phyloP scores from a whole-genome alignment of 1,139 yeast species.

The Petasospora rhodanensis region DNA sequence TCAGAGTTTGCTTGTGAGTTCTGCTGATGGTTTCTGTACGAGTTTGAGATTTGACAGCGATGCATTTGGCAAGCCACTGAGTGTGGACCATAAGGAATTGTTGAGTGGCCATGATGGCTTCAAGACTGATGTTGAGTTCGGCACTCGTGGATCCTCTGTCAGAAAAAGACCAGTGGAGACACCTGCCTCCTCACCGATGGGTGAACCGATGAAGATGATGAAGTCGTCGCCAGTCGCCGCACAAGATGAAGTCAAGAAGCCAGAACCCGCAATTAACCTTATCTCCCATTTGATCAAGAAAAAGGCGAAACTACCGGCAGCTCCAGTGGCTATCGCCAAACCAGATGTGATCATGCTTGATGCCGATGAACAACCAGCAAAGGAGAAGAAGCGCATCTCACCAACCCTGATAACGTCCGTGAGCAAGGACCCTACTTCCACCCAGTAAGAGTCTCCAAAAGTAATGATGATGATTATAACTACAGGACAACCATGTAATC shows the following conservation, averaged over 20 bases:
- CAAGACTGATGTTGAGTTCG: too few relatives aligned
- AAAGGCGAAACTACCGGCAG: conserved; percentile 1
- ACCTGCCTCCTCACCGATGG: too few relatives aligned
- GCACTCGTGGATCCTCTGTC: too few relatives aligned
- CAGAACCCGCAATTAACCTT: conserved; percentile 6
- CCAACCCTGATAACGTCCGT: conserved; percentile 43
- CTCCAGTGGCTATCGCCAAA: conserved; percentile 1
- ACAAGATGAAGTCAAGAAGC: conserved; percentile 3
- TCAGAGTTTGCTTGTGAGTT: conserved; percentile 62
- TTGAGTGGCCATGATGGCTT: too few relatives aligned
- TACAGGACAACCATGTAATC: too few relatives aligned
- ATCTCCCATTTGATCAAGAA: conserved; percentile 8
- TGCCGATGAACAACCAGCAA: conserved; percentile 15
- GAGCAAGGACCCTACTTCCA: too few relatives aligned
- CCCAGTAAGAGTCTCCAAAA: too few relatives aligned
- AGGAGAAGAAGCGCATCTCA: conserved; percentile 40
- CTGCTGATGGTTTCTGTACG: conserved; percentile 94
- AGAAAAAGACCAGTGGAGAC: too few relatives aligned
- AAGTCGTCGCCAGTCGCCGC: too few relatives aligned
- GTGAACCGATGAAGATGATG: too few relatives aligned
- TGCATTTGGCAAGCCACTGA: conserved; percentile 45
- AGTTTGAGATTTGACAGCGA: conserved; percentile 47
- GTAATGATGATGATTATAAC: too few relatives aligned
- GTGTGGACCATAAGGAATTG: conserved; percentile 14
- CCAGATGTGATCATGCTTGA: conserved; percentile 2